Evolutionary conservation across 2,329 filamentous ascomycete genomes (phyloP), one percentile per base, ranked within the genome.

Genomic region (Atkinsonella texensis): DNA sequence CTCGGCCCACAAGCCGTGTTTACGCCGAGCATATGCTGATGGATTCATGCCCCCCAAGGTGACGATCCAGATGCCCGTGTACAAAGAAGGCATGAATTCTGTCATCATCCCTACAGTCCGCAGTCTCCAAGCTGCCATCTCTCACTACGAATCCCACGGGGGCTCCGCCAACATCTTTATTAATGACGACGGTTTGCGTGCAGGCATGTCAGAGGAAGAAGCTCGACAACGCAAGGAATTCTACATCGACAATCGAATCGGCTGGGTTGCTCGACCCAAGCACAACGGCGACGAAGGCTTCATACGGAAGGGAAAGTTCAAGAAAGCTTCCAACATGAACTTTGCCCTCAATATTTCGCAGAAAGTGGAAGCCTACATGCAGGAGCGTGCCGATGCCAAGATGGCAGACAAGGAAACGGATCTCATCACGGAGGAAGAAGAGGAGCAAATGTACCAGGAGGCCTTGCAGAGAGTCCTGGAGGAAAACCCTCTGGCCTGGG

Each of bases 291-390:
- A 72, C 31, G 71, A 71, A 50, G 67, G 70, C 23, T 81, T 78
- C 58, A 54, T 75, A 17, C 71, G 79, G 40, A 71, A 70, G 40
- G 82, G 82, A 51, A 84, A 84, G 62, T 85, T 85, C 70, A 85
- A 85, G 69, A 85, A 85, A 66, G 81, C 82, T 1, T 85, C 81
- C 31, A 87, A 87, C 68, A 87, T 87, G 83, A 87, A 87, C 64
- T 87, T 81, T 60, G 82, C 75, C 3, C 70, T 87, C 52, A 76
- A 75, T 57, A 67, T 84, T 49, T 81, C 77, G 38, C 76, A 78
- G 60, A 73, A 76, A 53, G 75, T 85, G 2, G 84, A 87, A 62
- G 75, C 77, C 11, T 76, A 77, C 53, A 68, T 87, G 39, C 65
- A 68, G 17, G 55, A 62, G 4, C 54, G 59, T 49, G 55, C 63